These are phyloP conservation scores for Capsicum rhomboideum DNA, from an alignment of 257 asterid species.

Conservation along the genomic window DNA sequence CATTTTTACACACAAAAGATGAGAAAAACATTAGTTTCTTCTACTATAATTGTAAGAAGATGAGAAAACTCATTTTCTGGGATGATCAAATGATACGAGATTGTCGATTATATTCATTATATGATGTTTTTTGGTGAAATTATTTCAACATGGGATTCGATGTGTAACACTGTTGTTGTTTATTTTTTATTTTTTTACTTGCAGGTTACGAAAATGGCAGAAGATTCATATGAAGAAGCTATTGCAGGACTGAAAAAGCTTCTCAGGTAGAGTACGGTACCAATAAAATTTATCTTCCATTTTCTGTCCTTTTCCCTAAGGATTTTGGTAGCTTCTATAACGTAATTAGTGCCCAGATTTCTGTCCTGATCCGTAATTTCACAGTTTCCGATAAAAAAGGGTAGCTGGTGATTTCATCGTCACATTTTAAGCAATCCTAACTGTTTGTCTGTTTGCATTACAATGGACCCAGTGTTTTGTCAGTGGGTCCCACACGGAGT, in stretches of 20 bases:
- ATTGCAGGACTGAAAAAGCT: slow-evolving; percentile 67
- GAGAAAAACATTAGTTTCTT: too few species aligned
- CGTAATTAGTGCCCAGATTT: neutral
- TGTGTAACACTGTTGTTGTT: neutral
- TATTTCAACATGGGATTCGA: neutral
- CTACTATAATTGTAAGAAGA: too few species aligned
- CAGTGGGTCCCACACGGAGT: slow-evolving; percentile 9
- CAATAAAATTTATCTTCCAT: neutral
- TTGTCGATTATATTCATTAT: neutral
- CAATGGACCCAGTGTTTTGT: slow-evolving; percentile 7
- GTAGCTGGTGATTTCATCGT: neutral
- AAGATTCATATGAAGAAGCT: slow-evolving; percentile 61
- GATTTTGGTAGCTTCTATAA: neutral
- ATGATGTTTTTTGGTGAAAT: neutral
- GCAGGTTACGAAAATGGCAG: slow-evolving; percentile 55
- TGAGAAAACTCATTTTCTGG: too few species aligned
- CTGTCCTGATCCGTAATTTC: slow-evolving; percentile 33
- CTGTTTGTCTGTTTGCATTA: neutral
- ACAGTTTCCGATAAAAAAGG: neutral
- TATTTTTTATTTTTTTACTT: neutral
- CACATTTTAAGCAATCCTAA: neutral
- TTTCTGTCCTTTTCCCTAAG: neutral
- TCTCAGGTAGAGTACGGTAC: slow-evolving; percentile 39
- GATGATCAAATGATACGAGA: neutral
- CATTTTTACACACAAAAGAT: too few species aligned